These are phyloP conservation scores for Rhizopogon sp. DNA, from an alignment of 768 basidiomycete genomes.

Conservation along the genomic window DNA sequence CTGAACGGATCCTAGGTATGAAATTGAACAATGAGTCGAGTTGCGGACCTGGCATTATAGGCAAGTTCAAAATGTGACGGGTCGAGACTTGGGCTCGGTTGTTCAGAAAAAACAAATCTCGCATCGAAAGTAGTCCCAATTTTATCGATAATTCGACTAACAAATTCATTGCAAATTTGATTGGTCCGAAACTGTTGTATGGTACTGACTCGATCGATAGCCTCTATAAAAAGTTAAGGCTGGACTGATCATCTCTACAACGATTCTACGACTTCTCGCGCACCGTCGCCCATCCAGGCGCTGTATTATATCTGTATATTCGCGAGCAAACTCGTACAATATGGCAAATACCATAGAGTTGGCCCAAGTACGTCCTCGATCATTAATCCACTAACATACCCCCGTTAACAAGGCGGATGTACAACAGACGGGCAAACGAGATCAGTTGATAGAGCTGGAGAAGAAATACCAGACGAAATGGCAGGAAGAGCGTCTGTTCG, in stretches of 20 bases:
- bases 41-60: too few relatives aligned
- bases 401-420: slow-evolving; percentile 4
- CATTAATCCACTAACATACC: not conserved
- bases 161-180: too few relatives aligned
- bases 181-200: too few relatives aligned
- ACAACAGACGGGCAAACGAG: slow-evolving; percentile 86
- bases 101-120: too few relatives aligned
- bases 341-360: slow-evolving; percentile 67
- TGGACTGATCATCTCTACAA: slow-evolving; percentile 20
- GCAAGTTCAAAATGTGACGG: too few relatives aligned
- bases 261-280: slow-evolving; percentile 15
- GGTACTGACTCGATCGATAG: too few relatives aligned
- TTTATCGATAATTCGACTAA: too few relatives aligned
- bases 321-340: slow-evolving; percentile 11
- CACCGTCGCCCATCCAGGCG: slow-evolving; percentile 23
- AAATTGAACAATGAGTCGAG: too few relatives aligned
- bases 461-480: slow-evolving; percentile 81
- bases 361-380: slow-evolving; percentile 40
- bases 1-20: too few relatives aligned
- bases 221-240: not conserved
- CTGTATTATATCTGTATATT: slow-evolving; percentile 24
- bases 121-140: too few relatives aligned
- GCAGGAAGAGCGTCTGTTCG: slow-evolving; percentile 74
- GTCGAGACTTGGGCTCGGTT: too few relatives aligned
- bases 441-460: slow-evolving; percentile 79